Evolutionary conservation across 1,284 basidiomycete genomes (phyloP), one percentile per base, ranked within the genome.

Genomic region (Mycena citricolor): DNA sequence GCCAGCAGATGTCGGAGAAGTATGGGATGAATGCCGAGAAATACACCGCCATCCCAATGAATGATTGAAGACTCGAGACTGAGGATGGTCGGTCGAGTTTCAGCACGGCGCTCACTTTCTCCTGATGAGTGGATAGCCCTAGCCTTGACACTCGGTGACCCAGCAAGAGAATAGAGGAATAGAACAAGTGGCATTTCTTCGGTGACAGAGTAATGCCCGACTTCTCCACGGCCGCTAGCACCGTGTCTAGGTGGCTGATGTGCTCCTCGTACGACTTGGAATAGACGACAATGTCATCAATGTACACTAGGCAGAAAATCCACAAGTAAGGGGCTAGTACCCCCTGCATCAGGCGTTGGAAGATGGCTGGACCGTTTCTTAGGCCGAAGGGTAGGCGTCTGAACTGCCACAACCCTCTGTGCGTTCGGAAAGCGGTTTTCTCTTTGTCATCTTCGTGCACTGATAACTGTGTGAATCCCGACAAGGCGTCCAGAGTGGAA

Each of bases 371-470:
- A 0, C 69, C 66, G 43, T 71, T 71, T 1, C 61, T 51, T 1
- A 65, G 56, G 4, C 70, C 70, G 46, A 74, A 73, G 0, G 69
- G 70, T 65, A 74, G 69, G 13, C 63, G 34, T 26, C 51, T 55
- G 51, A 70, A 73, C 49, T 73, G 67, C 30, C 51, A 68, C 1
- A 71, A 53, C 4, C 70, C 71, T 26, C 53, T 43, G 49, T 71
- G 70, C 0, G 64, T 64, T 14, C 64, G 43, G 30, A 61, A 73
- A 0, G 68, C 68, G 0, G 67, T 64, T 44, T 68, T 68, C 36
- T 64, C 57, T 11, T 50, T 51, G 21, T 62, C 64, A 4, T 61
- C 52, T 1, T 54, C 42, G 1, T 35, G 47, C 14, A 73, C 60
- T 7, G 53, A 52, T 0, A 72, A 36, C 41, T 73, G 71, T 8